Evolutionary conservation across 2,329 filamentous ascomycete species (phyloP).

Genomic region (Sporothrix phasma): DNA sequence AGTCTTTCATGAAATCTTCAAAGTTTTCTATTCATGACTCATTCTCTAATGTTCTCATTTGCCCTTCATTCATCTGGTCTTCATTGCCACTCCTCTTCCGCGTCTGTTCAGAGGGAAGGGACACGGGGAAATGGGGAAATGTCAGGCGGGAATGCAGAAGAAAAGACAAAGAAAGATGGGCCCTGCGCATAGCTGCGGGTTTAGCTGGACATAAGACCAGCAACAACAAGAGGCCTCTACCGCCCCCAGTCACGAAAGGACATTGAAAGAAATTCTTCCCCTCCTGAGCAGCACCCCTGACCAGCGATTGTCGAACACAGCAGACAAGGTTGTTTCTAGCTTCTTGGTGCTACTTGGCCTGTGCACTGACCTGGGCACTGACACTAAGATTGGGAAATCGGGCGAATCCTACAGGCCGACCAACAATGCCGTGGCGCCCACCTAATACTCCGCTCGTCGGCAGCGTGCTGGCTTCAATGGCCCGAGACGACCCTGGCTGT

Average conservation of each 20-base stretch:
- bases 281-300: not conserved
- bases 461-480: conserved; percentile 7
- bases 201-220: conserved; percentile 3
- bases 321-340: not conserved
- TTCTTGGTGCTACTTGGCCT: not conserved
- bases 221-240: not conserved
- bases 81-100: not conserved
- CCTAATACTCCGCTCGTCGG: conserved; percentile 9
- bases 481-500: not conserved
- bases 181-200: not conserved
- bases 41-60: not conserved
- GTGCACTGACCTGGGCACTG: not conserved
- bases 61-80: not conserved
- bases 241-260: no score
- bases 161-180: not conserved
- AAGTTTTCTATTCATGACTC: no score
- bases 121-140: not conserved
- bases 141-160: not conserved
- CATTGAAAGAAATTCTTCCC: not conserved
- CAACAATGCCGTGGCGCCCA: conserved; percentile 1
- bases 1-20: not conserved
- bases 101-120: not conserved
- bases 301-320: not conserved
- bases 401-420: not conserved
- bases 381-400: not conserved